Percentiles rank a stretch among this genome's conserved stretches.
Conservation (phyloP, 2,329 filamentous ascomycete genomes). For the Scytalidium lignicola region DNA sequence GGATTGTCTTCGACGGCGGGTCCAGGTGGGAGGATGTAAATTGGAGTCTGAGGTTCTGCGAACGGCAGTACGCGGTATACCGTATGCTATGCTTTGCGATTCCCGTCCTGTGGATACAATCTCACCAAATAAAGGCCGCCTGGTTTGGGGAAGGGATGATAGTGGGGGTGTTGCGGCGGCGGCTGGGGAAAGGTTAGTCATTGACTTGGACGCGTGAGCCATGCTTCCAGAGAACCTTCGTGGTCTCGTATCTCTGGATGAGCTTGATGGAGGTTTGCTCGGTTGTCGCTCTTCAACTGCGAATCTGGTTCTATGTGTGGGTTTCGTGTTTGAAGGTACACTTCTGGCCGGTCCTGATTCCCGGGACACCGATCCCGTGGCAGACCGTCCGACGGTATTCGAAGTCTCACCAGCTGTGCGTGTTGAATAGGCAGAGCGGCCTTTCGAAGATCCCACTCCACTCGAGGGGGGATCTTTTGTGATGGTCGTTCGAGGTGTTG, state of each 20-base stretch:
- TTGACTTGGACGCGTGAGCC: conserved; percentile 38
- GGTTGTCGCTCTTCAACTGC: conserved; percentile 47
- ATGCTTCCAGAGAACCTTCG: conserved; percentile 31
- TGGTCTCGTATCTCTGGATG: conserved; percentile 53
- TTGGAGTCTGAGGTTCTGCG: conserved; percentile 70
- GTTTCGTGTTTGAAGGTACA: conserved; percentile 15
- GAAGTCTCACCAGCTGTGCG: conserved; percentile 18
- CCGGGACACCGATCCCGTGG: conserved; percentile 15
- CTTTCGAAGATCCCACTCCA: conserved; percentile 19
- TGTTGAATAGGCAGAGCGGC: conserved; percentile 18
- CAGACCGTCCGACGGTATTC: conserved; percentile 10
- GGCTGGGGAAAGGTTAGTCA: conserved; percentile 33
- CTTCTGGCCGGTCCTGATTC: conserved; percentile 13
- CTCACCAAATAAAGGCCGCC: conserved; percentile 69
- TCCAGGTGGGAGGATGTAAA: conserved; percentile 44
- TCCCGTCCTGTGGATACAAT: conserved; percentile 57
- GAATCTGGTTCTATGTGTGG: conserved; percentile 40
- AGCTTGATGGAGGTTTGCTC: conserved; percentile 53
- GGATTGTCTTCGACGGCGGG: conserved; percentile 50
- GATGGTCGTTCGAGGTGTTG: conserved; percentile 9
- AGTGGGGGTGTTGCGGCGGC: conserved; percentile 21
- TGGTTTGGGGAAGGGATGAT: conserved; percentile 23
- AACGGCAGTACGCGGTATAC: conserved; percentile 46
- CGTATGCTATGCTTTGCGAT: conserved; percentile 50
- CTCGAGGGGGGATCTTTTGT: conserved; percentile 12